Conservation (phyloP, 192 early-diverging fungal genomes). For the Coemansia sp. region DNA sequence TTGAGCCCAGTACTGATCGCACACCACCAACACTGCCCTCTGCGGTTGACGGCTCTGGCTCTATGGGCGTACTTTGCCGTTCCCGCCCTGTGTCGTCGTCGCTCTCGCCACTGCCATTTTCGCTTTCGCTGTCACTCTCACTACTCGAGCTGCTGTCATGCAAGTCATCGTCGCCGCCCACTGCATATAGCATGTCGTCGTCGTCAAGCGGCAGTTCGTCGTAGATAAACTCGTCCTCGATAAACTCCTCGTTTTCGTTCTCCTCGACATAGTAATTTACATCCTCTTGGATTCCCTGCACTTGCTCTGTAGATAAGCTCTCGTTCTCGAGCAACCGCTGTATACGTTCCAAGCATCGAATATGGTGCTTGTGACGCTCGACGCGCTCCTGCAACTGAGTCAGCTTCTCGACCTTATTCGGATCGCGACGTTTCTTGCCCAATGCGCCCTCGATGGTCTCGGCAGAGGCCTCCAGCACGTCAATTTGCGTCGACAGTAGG, state of each 20-base stretch:
- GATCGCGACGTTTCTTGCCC: conserved; percentile 83
- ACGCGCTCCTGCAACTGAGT: conserved; percentile 72
- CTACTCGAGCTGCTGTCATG: conserved; percentile 23
- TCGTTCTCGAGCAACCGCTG: conserved; percentile 94
- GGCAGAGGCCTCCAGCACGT: conserved; percentile 89
- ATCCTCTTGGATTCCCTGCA: conserved; percentile 81
- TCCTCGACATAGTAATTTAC: conserved; percentile 91
- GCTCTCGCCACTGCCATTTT: conserved; percentile 11
- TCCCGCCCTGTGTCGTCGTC: conserved; percentile 15
- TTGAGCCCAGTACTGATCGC: conserved; percentile 25
- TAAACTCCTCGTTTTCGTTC: conserved; percentile 91
- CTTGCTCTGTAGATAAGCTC: conserved; percentile 83
- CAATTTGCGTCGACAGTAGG: conserved; percentile 84
- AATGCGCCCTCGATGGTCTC: conserved; percentile 71
- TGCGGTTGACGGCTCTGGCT: conserved; percentile 27
- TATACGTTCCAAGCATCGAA: conserved; percentile 87
- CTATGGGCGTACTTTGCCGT: conserved; percentile 6
- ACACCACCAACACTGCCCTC: background rate
- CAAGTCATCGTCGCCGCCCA: conserved; percentile 70
- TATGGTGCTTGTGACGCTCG: conserved; percentile 93
- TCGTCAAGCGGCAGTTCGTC: conserved; percentile 93
- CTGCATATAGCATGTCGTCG: conserved; percentile 80
- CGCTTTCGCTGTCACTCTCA: conserved; percentile 19
- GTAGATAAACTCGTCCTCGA: conserved; percentile 93
- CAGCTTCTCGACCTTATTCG: conserved; percentile 76